Base-by-base conservation (phyloP, 257 asterid species). In the Nicotiana benthamiana region DNA sequence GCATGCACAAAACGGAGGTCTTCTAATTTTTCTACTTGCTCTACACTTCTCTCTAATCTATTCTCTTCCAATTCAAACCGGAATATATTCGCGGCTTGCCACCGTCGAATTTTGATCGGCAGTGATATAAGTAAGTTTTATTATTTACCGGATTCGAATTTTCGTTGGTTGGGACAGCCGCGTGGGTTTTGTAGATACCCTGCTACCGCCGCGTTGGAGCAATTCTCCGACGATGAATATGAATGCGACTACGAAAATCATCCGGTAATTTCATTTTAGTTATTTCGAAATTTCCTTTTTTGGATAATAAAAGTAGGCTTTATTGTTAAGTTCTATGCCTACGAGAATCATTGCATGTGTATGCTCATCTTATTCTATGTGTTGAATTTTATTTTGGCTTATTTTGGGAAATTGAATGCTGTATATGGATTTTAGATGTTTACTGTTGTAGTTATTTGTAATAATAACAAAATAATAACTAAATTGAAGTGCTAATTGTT, bases 191-290 rank as follows among this genome's bases (percentile, higher is more conserved):
- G 87, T 26, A 82, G 92, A 26, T 94, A 91, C 64, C 78, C 78
- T 46, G 59, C 34, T 46, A 72, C n/a, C 8, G 59, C 59, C 13
- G 89, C 98, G 18, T 83, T 76, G 1, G 99, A 95, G 87, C 94
- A 95, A 89, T 95, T 92, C 87, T 95, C 99, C 2, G 99, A 95
- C 52, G 99, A 95, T 63, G 99, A 95, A 77, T 92, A 95, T 79
- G 98, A 95, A 83, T 95, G 99, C 84, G 97, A 95, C 85, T 91
- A 89, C 83, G 98, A 93, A 57, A 90, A 85, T 80, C 86, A 92
- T 81, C 94, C 96, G 79, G 98, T 95, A 92, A 79, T 82, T 81
- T 40, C 9, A 9, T 80, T 80, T 2, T 40, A 40, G 46, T 61
- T 4, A 10, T 74, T 17, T 62, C n/a, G 9, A 40, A 40, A 9